Evolutionary conservation across 2,329 filamentous ascomycete genomes (phyloP), one percentile per base, ranked within the genome.

Genomic region (Sporothrix pallida): DNA sequence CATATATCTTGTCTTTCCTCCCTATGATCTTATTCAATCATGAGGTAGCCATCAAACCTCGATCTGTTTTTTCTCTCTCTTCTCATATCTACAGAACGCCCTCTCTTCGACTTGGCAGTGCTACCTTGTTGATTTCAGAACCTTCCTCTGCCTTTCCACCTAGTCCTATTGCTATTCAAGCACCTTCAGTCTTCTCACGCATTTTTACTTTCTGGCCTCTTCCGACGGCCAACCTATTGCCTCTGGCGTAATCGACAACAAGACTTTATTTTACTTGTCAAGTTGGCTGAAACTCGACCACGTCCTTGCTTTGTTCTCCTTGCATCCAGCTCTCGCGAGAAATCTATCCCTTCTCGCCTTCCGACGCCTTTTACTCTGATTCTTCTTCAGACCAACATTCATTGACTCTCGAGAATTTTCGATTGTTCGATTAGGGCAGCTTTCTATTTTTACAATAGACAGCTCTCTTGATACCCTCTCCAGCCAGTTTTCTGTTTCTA

Each of bases 381-480:
- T 46, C 37, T 23, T n/a, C 46, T 23, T 10, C n/a, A 23, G 37
- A 46, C 60, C 60, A 63, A 65, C 37, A 65, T 65, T 65, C 13
- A 46, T 44, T 23, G 37, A 13, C 42, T 65, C 17, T 10, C 31
- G n/a, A 65, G 37, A 65, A 9, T 46, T 65, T 8, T 37, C 37
- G 5, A 60, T 37, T 60, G 26, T 37, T 17, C 17, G 6, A 31
- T 63, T 2, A n/a, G 20, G 9, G 9, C 26, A 8, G 12, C 10
- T 48, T 67, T 67, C 37, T 65, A 65, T 46, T 65, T 65, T 65
- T 46, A 23, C 60, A 46, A 65, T 46, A 65, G 10, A 23, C 60
- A 26, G 42, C 20, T 67, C 42, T 26, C 20, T 44, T 67, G 20
- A 67, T 67, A 48, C 62, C 42, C 62, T 26, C 26, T 17, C 13